These are phyloP conservation scores for Populus deltoides DNA, from an alignment of 345 rosid genomes.

Conservation along the genomic window DNA sequence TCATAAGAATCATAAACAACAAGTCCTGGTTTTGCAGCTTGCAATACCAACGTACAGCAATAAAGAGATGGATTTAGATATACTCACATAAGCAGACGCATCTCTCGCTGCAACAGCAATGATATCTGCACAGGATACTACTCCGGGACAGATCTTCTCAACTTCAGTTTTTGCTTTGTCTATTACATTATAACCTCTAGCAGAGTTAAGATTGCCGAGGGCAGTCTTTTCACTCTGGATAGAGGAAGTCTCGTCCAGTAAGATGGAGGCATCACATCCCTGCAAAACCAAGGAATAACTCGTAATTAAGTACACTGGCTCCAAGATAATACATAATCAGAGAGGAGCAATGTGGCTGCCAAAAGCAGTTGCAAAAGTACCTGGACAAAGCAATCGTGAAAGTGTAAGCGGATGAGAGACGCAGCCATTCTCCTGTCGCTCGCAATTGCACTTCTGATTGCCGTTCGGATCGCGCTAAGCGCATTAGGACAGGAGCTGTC, in stretches of 20 bases:
- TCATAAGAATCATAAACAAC: no score
- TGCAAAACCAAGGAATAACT: background rate
- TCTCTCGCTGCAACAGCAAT: background rate
- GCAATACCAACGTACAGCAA: background rate
- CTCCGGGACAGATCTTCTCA: background rate
- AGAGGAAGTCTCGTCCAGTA: background rate
- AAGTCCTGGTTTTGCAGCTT: background rate
- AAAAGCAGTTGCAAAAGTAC: no score
- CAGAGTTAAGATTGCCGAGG: background rate
- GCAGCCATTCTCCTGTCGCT: background rate
- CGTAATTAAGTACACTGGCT: background rate
- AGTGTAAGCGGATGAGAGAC: background rate
- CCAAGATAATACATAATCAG: background rate
- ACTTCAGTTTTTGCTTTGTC: background rate
- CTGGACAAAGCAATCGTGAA: no score
- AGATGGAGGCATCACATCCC: background rate
- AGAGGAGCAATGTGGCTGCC: background rate
- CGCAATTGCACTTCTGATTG: background rate
- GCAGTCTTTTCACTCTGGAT: background rate
- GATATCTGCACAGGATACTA: background rate
- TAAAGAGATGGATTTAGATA: background rate
- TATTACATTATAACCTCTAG: background rate
- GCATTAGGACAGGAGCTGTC: background rate
- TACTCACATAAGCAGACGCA: background rate
- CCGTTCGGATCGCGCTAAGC: background rate